Percentiles rank a stretch among this genome's conserved stretches.
Conservation (phyloP, 441 rosid species). For the Populus hybrid region DNA sequence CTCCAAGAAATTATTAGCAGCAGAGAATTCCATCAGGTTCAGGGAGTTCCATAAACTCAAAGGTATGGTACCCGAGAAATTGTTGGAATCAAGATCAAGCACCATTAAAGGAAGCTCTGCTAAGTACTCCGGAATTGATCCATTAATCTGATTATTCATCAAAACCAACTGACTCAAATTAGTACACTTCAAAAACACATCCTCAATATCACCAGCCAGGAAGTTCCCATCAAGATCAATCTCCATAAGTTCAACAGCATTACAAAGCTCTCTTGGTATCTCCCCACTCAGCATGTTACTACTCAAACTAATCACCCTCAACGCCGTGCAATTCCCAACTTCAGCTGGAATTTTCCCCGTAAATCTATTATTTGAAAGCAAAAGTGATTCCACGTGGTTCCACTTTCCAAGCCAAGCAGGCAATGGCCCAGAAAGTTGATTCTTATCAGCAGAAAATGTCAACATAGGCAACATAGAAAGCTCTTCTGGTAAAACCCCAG, state of each 20-base stretch:
- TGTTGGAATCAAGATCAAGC: slow-evolving; percentile 72
- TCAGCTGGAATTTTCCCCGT: slow-evolving; percentile 55
- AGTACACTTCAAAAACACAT: slow-evolving; percentile 51
- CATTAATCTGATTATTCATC: slow-evolving; percentile 51
- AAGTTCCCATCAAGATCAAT: slow-evolving; percentile 58
- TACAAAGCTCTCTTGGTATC: slow-evolving; percentile 67
- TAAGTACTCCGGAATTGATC: slow-evolving; percentile 63
- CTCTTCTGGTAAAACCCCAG: slow-evolving; percentile 65
- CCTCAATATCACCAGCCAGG: slow-evolving; percentile 55
- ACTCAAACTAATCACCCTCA: slow-evolving; percentile 54
- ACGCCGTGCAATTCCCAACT: slow-evolving; percentile 55
- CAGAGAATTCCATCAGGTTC: slow-evolving; percentile 75
- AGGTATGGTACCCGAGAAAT: slow-evolving; percentile 65
- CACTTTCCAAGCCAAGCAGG: slow-evolving; percentile 81
- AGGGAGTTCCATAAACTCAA: slow-evolving; percentile 58
- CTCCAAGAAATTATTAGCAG: slow-evolving; percentile 56
- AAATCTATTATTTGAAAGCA: slow-evolving; percentile 56
- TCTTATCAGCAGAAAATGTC: slow-evolving; percentile 72
- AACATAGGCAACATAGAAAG: slow-evolving; percentile 57
- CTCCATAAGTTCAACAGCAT: slow-evolving; percentile 50
- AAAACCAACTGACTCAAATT: slow-evolving; percentile 64
- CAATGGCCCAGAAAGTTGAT: slow-evolving; percentile 65
- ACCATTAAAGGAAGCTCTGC: slow-evolving; percentile 67
- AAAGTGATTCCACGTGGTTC: slow-evolving; percentile 56
- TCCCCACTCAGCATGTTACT: slow-evolving; percentile 57